Evolutionary conservation across 139 green algal genomes (phyloP), one percentile per base, ranked within the genome.

Genomic region (Micromonas pusilla): DNA sequence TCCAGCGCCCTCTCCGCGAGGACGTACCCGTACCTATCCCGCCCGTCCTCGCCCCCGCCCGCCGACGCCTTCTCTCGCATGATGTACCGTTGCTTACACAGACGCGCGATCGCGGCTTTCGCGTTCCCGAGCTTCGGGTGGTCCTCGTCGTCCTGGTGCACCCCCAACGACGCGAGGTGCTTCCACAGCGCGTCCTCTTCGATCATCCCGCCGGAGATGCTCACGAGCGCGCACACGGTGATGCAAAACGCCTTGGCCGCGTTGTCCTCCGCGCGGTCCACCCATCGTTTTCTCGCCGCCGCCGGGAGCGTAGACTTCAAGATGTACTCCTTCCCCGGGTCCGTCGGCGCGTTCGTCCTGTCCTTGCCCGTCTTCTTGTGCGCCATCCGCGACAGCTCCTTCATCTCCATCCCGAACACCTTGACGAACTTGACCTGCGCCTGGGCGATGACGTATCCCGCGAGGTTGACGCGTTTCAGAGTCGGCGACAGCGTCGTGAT

Each of bases 351-450:
- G 16, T 38, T 64, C 25, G n/a, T 75, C 38, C 34, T n/a, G 36
- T 3, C 23, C 65, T 52, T 71, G 13, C 25, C 6, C 20, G 45
- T 73, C 28, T 52, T 70, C 65, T 78, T 72, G 25, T 53, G 33
- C 74, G 66, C 38, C 33, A 36, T 57, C 6, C 74, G 39, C 19
- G 37, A 64, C 45, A 75, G 30, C 68, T 85, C 81, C 37, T 74
- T 72, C 81, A 85, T 80, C 78, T 85, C 81, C 13, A 83, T 70
- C n/a, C 76, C 81, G 79, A 85, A 82, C 33, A 76, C 20, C 9
- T 70, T 60, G n/a, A 70, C 19, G 30, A 85, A 85, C 28, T 75
- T 75, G 23, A 70, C 70, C 72, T 85, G 81, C 72, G 81, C 81
- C 20, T 63, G 26, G 28, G 52, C 36, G 32, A 85, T 65, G 39